Conservation (phyloP, 2,329 filamentous ascomycete genomes). For the Alternaria panax region DNA sequence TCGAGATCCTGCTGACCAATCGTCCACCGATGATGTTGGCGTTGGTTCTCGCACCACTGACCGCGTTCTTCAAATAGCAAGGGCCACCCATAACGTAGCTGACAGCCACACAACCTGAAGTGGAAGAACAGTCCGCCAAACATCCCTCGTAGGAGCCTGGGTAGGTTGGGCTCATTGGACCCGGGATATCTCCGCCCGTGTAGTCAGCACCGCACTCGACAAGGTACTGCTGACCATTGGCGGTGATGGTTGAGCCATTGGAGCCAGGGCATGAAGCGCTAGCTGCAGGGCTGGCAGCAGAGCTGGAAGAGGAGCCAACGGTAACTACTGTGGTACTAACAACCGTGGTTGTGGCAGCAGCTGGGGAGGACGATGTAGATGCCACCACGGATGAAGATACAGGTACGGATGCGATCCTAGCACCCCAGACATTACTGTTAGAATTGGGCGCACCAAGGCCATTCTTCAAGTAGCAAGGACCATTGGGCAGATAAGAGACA, state of each 20-base stretch:
- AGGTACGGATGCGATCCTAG: slow-evolving; percentile 6
- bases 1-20: slow-evolving; percentile 7
- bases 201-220: slow-evolving; percentile 22
- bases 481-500: slow-evolving; percentile 21
- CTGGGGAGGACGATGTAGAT: not conserved
- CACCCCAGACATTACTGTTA: slow-evolving; percentile 18
- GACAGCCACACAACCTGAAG: slow-evolving; percentile 26
- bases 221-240: slow-evolving; percentile 4
- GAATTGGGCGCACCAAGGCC: slow-evolving; percentile 11
- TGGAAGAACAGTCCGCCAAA: slow-evolving; percentile 24
- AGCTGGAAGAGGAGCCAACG: not conserved
- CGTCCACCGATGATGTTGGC: slow-evolving; percentile 25
- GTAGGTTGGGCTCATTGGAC: slow-evolving; percentile 11
- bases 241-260: slow-evolving; percentile 5
- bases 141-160: slow-evolving; percentile 26
- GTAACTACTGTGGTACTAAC: not conserved
- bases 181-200: slow-evolving; percentile 5
- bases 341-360: not conserved
- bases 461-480: slow-evolving; percentile 20
- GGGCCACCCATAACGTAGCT: slow-evolving; percentile 24
- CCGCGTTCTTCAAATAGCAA: slow-evolving; percentile 29
- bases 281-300: not conserved
- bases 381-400: not conserved
- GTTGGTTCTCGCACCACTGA: slow-evolving; percentile 4
- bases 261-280: slow-evolving; percentile 17